These are phyloP conservation scores for Taiozyma sp. DNA, from an alignment of 1,139 yeast genomes.

Conservation along the genomic window DNA sequence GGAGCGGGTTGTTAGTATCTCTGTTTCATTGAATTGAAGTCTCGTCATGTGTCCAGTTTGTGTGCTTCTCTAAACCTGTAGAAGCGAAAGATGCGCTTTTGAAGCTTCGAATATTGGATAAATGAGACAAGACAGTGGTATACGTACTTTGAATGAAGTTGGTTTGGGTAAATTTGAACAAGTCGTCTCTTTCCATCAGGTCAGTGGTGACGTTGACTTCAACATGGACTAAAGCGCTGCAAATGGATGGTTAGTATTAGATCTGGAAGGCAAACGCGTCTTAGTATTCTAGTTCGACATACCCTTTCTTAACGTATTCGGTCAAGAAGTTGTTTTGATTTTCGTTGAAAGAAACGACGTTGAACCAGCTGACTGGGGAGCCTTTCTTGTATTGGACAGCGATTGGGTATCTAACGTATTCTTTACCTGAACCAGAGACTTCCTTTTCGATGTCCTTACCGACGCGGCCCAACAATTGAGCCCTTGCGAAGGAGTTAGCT, in stretches of 20 bases:
- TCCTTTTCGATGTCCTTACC: constrained; percentile 40
- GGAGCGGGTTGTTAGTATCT: constrained; percentile 5
- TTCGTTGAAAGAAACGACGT: constrained; percentile 52
- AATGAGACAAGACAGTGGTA: neutral
- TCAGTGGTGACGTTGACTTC: constrained; percentile 58
- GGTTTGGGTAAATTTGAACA: constrained; percentile 35
- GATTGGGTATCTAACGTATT: constrained; percentile 50
- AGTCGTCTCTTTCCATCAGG: constrained; percentile 49
- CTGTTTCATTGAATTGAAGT: neutral
- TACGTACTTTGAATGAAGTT: constrained; percentile 40
- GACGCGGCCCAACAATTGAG: constrained; percentile 49
- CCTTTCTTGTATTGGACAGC: constrained; percentile 55
- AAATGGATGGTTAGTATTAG: neutral
- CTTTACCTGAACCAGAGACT: constrained; percentile 38
- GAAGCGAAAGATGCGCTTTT: neutral
- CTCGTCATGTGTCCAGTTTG: neutral
- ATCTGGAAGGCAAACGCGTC: neutral
- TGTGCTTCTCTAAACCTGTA: neutral
- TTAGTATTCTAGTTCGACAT: constrained; percentile 11
- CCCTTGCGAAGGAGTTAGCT: constrained; percentile 38
- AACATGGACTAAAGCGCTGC: constrained; percentile 46
- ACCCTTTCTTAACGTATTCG: constrained; percentile 52
- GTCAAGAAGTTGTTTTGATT: constrained; percentile 49
- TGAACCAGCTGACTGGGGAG: constrained; percentile 57
- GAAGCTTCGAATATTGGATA: neutral